Percentiles rank a stretch among this genome's conserved stretches.
Conservation (phyloP, 2,329 filamentous ascomycete genomes). For the Alternaria sp. region DNA sequence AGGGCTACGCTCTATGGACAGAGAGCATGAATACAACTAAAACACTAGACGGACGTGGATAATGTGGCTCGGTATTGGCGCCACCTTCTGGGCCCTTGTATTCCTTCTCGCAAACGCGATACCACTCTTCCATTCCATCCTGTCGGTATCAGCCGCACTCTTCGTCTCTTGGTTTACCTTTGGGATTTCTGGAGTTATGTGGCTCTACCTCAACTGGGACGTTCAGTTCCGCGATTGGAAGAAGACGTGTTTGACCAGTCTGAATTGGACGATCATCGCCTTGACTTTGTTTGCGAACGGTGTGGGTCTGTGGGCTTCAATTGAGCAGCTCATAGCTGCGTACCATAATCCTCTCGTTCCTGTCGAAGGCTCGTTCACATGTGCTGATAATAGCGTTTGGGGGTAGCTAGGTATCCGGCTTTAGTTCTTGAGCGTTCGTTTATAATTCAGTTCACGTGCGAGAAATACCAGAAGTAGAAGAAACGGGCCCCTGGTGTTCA, state of each 20-base stretch:
- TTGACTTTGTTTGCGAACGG: conserved; percentile 15
- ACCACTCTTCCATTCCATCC: conserved; percentile 69
- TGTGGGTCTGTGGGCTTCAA: not conserved
- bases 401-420: not conserved
- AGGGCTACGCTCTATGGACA: conserved; percentile 56
- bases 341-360: conserved; percentile 3
- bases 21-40: not conserved
- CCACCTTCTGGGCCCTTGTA: conserved; percentile 63
- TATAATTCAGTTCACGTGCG: not conserved
- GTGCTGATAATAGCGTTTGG: conserved; percentile 7
- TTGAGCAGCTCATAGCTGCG: conserved; percentile 2
- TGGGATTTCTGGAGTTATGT: conserved; percentile 24
- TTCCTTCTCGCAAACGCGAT: conserved; percentile 72
- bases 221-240: conserved; percentile 39
- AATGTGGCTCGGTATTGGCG: conserved; percentile 38
- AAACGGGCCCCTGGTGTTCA: not conserved
- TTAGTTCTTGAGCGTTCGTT: not conserved
- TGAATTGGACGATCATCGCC: conserved; percentile 15
- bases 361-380: conserved; percentile 4
- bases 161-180: conserved; percentile 71
- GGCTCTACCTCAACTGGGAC: conserved; percentile 46
- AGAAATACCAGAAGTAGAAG: not conserved
- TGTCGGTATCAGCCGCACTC: conserved; percentile 63
- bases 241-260: conserved; percentile 21
- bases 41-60: conserved; percentile 40